Evolutionary conservation across 225 moss, liverwort and hornwort species (phyloP).

Genomic region (Marchantia polymorpha): DNA sequence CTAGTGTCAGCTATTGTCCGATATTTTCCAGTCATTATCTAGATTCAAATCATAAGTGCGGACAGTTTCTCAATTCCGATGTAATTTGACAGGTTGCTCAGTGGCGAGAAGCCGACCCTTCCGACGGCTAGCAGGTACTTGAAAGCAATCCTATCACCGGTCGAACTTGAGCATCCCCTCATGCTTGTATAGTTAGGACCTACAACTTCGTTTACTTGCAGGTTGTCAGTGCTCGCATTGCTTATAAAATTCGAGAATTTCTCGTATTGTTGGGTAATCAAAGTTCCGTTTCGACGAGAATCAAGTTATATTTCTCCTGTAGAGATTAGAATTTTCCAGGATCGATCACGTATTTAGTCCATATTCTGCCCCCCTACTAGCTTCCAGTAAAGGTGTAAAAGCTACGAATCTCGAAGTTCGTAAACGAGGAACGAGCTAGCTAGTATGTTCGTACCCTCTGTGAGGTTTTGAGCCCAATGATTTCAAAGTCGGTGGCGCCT

Average conservation of each 20-base stretch:
- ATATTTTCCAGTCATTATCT: background rate
- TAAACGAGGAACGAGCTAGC: too few relatives aligned
- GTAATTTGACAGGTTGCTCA: constrained; percentile 13
- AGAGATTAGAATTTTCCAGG: too few relatives aligned
- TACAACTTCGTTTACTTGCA: background rate
- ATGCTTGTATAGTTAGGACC: background rate
- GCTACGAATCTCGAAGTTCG: too few relatives aligned
- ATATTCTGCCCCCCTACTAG: too few relatives aligned
- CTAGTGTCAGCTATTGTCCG: too few relatives aligned
- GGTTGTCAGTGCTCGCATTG: too few relatives aligned
- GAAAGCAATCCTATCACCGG: background rate
- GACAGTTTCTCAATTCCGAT: background rate
- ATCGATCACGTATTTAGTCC: too few relatives aligned
- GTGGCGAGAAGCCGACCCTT: constrained; percentile 12
- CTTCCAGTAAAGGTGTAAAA: too few relatives aligned
- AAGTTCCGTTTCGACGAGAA: background rate
- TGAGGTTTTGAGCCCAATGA: too few relatives aligned
- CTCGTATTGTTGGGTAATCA: background rate
- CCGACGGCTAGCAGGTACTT: constrained; percentile 25
- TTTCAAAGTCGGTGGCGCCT: too few relatives aligned
- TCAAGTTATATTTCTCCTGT: background rate
- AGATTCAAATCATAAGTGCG: background rate
- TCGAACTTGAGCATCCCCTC: too few relatives aligned
- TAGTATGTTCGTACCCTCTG: too few relatives aligned
- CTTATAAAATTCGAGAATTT: background rate